These are phyloP conservation scores for Amylocarpus encephaloides DNA, from an alignment of 2,329 filamentous ascomycete genomes.

Conservation along the genomic window DNA sequence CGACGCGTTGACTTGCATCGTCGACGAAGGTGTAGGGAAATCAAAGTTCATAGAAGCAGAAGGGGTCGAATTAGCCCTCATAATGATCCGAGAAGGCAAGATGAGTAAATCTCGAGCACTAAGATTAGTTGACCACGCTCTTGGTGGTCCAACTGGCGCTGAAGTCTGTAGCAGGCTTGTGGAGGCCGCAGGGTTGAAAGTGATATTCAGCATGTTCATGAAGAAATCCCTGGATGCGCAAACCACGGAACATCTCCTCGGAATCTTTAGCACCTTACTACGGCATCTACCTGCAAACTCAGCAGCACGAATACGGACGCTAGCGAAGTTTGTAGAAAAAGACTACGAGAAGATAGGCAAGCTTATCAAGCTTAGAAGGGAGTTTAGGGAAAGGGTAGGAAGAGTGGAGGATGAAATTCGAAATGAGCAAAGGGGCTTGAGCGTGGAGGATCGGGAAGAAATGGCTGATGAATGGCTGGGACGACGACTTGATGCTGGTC, in stretches of 20 bases:
- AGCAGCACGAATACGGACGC: slow-evolving; percentile 68
- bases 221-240: slow-evolving; percentile 62
- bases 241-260: slow-evolving; percentile 71
- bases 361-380: slow-evolving; percentile 63
- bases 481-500: slow-evolving; percentile 70
- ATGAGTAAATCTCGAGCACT: slow-evolving; percentile 73
- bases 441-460: slow-evolving; percentile 53
- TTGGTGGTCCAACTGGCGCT: slow-evolving; percentile 49
- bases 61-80: slow-evolving; percentile 81
- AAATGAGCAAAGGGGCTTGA: slow-evolving; percentile 47
- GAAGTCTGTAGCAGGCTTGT: slow-evolving; percentile 71
- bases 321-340: slow-evolving; percentile 95
- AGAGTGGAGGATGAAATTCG: slow-evolving; percentile 58
- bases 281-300: slow-evolving; percentile 73
- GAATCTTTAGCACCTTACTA: slow-evolving; percentile 78
- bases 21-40: slow-evolving; percentile 71
- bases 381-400: slow-evolving; percentile 58
- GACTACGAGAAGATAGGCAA: slow-evolving; percentile 79
- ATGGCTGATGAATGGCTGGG: slow-evolving; percentile 68
- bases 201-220: slow-evolving; percentile 80
- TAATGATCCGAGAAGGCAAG: slow-evolving; percentile 88
- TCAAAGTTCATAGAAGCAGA: slow-evolving; percentile 79
- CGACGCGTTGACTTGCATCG: slow-evolving; percentile 74
- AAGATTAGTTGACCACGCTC: slow-evolving; percentile 77
- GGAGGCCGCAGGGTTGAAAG: slow-evolving; percentile 77